Percentiles rank a stretch among this genome's conserved stretches.
phyloP scores from a whole-genome alignment of 495 filamentous ascomycete genomes.

The Penicillium silybi region DNA sequence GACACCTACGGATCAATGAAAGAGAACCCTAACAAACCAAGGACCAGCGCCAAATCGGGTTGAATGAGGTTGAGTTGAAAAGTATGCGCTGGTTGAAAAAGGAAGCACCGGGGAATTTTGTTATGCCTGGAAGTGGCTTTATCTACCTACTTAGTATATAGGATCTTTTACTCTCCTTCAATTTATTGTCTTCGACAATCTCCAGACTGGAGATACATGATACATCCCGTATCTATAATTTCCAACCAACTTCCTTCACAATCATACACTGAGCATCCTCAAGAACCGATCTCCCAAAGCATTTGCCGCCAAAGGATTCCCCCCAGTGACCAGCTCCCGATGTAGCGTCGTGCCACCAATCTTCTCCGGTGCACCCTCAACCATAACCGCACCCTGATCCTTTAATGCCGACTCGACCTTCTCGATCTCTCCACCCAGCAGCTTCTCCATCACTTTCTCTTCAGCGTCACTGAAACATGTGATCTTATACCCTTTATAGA shows the following conservation, averaged over 20 bases:
- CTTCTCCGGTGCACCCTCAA: slow-evolving; percentile 23
- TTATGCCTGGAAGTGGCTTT: no score
- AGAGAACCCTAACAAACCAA: neutral
- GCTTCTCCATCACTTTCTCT: slow-evolving; percentile 29
- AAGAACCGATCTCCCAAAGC: slow-evolving; percentile 29
- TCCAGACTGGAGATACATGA: no score
- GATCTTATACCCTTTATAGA: slow-evolving; percentile 31
- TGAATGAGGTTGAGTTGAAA: neutral
- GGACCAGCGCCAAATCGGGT: neutral
- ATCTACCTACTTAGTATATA: no score
- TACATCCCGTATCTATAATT: no score
- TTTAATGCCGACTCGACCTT: slow-evolving; percentile 26
- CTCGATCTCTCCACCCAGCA: slow-evolving; percentile 28
- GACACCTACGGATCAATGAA: neutral
- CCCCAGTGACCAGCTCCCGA: slow-evolving; percentile 25
- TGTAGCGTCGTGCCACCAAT: slow-evolving; percentile 24
- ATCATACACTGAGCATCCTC: slow-evolving; percentile 28
- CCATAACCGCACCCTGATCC: slow-evolving; percentile 28
- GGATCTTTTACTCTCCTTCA: no score
- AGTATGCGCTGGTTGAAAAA: neutral
- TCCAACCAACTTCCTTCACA: no score
- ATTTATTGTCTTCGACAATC: no score
- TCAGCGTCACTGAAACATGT: slow-evolving; percentile 32
- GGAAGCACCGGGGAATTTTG: neutral
- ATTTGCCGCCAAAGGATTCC: slow-evolving; percentile 30